Evolutionary conservation across 495 filamentous ascomycete genomes (phyloP), one percentile per base, ranked within the genome.

Genomic region (Halenospora varia): DNA sequence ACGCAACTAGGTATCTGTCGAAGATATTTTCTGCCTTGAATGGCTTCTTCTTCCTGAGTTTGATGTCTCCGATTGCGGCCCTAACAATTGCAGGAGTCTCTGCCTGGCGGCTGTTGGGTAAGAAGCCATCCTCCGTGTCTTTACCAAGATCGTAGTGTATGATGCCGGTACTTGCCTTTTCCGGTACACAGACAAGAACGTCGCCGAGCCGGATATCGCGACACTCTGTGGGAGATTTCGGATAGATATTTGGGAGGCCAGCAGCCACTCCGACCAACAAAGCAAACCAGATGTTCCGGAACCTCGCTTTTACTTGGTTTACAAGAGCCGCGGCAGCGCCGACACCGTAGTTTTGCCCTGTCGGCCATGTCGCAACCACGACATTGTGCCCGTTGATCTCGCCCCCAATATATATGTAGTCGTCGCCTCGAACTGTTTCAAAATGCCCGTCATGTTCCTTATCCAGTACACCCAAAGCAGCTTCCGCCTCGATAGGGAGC

Each of bases 381-480:
- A 60, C 51, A 23, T 60, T 60, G 35, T 60, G 56, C 3, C 26
- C 20, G n/a, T 46, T 29, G 22, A 60, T 60, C 3, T 61, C 64
- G 2, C 75, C 75, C n/a, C 53, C 68, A 0, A 57, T 69, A 57
- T 79, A 79, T 0, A n/a, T 41, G 41, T 60, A 25, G 52, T 42
- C 22, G 44, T 55, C 57, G 23, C 69, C 69, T 6, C 40, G 61
- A 18, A 35, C 42, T 48, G 68, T 53, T 10, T 60, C 52, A 52
- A 70, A 68, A 10, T 53, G 25, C 35, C 64, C 68, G 9, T 50
- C 1, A 56, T 71, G 68, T 19, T 49, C 41, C 10, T 67, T 53
- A 57, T 85, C 79, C 2, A 84, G 71, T 60, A 78, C 72, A 19
- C 63, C 66, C 24, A 41, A 48, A 1, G 74, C 78, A 1, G 79